Evolutionary conservation across 768 basidiomycete genomes (phyloP), one percentile per base, ranked within the genome.

Genomic region (Tulasnella sp.): DNA sequence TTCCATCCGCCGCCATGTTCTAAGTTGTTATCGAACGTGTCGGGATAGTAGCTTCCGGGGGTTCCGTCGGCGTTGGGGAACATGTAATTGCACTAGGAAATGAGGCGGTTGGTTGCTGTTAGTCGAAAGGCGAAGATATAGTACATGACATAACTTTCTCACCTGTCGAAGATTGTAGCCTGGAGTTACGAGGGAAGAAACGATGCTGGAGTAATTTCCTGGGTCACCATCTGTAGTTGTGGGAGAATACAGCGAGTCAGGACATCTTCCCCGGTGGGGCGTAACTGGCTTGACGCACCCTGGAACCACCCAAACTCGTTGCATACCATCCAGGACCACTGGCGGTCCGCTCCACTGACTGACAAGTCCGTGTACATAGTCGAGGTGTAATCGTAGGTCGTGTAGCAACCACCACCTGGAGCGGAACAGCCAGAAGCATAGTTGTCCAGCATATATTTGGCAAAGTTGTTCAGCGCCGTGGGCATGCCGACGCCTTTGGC

Each of bases 41-140:
- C 29, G 54, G 67, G 74, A 15, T 40, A 19, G 70, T 40, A 76
- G 40, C 34, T 45, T n/a, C 31, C 67, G 3, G 37, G 34, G n/a
- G 38, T 40, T 36, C 75, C 75, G 37, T 76, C 49, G 15, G 74
- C 74, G 22, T 36, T 76, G 64, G 64, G 75, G 75, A 78, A 78
- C 42, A 58, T 36, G 42, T 78, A 31, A 31, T 74, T 45, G 54
- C 77, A 78, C 22, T 54, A 67, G 25, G 54, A 45, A 17, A n/a
- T n/a, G 76, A 77, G 38, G 8, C 42, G 42, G 42, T 42, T 7
- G 54, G 25, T 25, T 31, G 6, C 29, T 0, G 8, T 25, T 58
- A 25, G 29, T 58, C 25, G 11, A n/a, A 58, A 0, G 19, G 17
- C 25, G 8, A n/a, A 8, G 54, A 29, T 25, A 9, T 58, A n/a